Conservation (phyloP, 2,329 filamentous ascomycete species). For the Aspergillus ochraceoroseus region DNA sequence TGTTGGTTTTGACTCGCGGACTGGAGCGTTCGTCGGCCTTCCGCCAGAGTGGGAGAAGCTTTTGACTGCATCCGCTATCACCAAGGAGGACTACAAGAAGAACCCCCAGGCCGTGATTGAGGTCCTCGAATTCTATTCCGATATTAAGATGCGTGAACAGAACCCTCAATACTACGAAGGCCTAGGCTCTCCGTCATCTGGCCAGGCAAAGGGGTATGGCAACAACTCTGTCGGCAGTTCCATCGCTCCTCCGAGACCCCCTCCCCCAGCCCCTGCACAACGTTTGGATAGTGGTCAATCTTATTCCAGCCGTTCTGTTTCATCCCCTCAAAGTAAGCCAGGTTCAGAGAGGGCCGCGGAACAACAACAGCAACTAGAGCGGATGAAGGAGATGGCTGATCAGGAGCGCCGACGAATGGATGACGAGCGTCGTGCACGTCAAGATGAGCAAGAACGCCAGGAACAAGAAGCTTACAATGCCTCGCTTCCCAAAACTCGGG, state of each 20-base stretch:
- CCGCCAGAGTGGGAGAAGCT: slow-evolving; percentile 97
- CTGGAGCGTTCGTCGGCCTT: slow-evolving; percentile 88
- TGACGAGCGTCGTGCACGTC: slow-evolving; percentile 51
- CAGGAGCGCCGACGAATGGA: slow-evolving; percentile 47
- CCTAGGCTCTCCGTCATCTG: slow-evolving; percentile 60
- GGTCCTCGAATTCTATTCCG: slow-evolving; percentile 64
- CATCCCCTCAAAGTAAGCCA: slow-evolving; percentile 48
- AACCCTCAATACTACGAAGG: slow-evolving; percentile 57
- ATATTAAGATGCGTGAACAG: slow-evolving; percentile 61
- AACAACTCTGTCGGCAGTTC: slow-evolving; percentile 52
- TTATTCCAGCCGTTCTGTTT: slow-evolving; percentile 33
- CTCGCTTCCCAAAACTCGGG: slow-evolving; percentile 73
- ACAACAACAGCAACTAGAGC: slow-evolving; percentile 42
- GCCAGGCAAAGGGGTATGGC: slow-evolving; percentile 42
- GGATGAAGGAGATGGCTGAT: slow-evolving; percentile 56
- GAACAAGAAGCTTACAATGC: slow-evolving; percentile 88
- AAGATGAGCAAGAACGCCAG: slow-evolving; percentile 60
- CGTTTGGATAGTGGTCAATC: slow-evolving; percentile 45
- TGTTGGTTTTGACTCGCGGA: slow-evolving; percentile 93
- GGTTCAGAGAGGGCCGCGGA: slow-evolving; percentile 51
- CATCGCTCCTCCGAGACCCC: slow-evolving; percentile 65
- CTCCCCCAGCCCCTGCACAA: slow-evolving; percentile 50
- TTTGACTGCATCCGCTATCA: slow-evolving; percentile 91
- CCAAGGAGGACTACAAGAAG: slow-evolving; percentile 96
- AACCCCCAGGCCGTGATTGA: slow-evolving; percentile 77